Base-by-base conservation (phyloP, 2,329 filamentous ascomycete genomes). In the Graphiopsis chlorocephala region DNA sequence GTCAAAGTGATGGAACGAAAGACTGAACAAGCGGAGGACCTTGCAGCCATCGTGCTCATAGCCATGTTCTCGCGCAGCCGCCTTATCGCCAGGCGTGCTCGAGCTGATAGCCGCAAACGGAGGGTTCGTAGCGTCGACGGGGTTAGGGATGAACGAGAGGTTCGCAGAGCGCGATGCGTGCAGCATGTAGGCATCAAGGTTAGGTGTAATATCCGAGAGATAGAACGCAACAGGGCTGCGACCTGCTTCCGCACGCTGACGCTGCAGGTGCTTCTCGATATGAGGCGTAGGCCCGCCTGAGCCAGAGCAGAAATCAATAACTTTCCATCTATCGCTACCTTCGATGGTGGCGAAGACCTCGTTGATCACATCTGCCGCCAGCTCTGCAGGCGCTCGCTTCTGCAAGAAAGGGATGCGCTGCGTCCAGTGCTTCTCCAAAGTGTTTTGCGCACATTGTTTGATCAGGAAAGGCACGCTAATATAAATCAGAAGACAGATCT, bases 1-100 rank as follows among this genome's bases (percentile, higher is more conserved):
- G 67, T 87, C 84, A 69, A 93, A 93, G 77, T 93, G 90, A 76
- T 93, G 90, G 72, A 93, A 93, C 1, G 89, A 85, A 2, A 92
- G 80, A 73, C 89, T 90, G 75, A 90, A 93, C 58, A 92, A 78
- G 4, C 90, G 82, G 73, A 92, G 89, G 25, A 90, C 79, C 67
- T 74, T 75, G 6, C 67, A 68, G 12, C 64, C 65, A 45, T 72
- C 61, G n/a, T 55, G 53, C 33, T 66, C 60, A 17, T 64, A 68
- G 5, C 66, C 67, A 31, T 31, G 45, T 23, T 56, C 35, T 14
- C 26, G 20, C 12, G 68, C 66, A 28, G 66, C 69, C n/a, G 69
- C 52, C 38, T 67, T 67, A 64, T 68, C 71, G 35, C 56, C 73
- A 64, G 55, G 85, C 76, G 33, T 88, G 75, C 47, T 81, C 76